Base-by-base conservation (phyloP, 306 rosid species). In the Aeschynomene evenia region DNA sequence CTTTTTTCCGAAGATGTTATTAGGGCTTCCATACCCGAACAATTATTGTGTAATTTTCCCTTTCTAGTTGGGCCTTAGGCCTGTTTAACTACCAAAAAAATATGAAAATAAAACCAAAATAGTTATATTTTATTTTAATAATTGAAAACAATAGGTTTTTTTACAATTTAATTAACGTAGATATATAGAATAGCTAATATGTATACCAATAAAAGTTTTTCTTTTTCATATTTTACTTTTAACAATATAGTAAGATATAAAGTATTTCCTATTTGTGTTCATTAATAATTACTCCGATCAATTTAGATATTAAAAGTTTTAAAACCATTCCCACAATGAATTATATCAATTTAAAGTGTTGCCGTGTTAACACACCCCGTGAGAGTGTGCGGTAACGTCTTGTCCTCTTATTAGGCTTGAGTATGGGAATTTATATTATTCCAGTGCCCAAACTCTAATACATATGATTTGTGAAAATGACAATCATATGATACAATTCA, bases 391-490 rank as follows among this genome's bases (percentile, higher is more conserved):
- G 23, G 28, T 1, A 15, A 45, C 42, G 9, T 36, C 55, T 45
- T 28, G 0, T 28, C n/a, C 24, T 40, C 24, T 34, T 21, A 51
- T 45, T 59, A 50, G 43, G 31, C 49, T 26, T 18, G 2, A 18
- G 7, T 43, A 1, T n/a, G 22, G 9, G 59, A 62, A 66, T n/a
- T n/a, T n/a, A n/a, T n/a, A n/a, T n/a, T 60, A 74, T 67, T 42
- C 73, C 49, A 19, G 10, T 29, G 26, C 12, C 6, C 10, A 33
- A 23, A 8, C 58, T 45, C 6, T 2, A n/a, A n/a, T n/a, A n/a
- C 53, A 73, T 15, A 54, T 36, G 26, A 33, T 54, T 73, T 15
- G 31, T 57, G 18, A 31, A 20, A n/a, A 58, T 71, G 12, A 20
- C 14, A 71, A 20, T 36, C 13, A 9, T 18, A 39, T 50, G 31